Conservation (phyloP, 352 stramenopile genomes). For the Phytophthora crassamura region DNA sequence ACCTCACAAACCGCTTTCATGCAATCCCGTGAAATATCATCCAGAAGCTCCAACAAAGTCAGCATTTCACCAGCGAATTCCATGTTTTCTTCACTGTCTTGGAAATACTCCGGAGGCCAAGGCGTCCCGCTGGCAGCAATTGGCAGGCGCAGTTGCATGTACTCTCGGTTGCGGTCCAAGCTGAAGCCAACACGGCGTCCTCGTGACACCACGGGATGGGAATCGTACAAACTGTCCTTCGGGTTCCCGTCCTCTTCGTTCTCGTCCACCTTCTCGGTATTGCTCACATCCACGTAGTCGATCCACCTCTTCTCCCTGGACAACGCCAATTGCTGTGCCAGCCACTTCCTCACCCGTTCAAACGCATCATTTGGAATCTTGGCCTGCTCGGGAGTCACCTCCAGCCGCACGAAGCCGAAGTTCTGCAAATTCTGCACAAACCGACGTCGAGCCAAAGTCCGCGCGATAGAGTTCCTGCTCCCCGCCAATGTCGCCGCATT, state of each 20-base stretch:
- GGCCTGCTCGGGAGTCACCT: constrained; percentile 70
- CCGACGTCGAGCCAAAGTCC: constrained; percentile 57
- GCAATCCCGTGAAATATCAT: constrained; percentile 73
- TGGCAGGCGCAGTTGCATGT: constrained; percentile 75
- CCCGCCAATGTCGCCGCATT: constrained; percentile 45
- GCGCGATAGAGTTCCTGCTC: constrained; percentile 46
- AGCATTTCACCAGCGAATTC: constrained; percentile 71
- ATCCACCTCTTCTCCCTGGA: constrained; percentile 64
- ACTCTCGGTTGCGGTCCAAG: constrained; percentile 76
- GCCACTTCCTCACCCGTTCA: constrained; percentile 63
- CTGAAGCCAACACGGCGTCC: constrained; percentile 81
- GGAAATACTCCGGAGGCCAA: constrained; percentile 81
- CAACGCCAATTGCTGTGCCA: constrained; percentile 57
- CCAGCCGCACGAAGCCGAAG: constrained; percentile 75
- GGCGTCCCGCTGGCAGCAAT: constrained; percentile 70
- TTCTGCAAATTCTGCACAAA: constrained; percentile 79
- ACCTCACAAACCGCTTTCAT: constrained; percentile 80
- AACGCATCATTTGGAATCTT: constrained; percentile 66
- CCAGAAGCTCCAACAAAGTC: constrained; percentile 60
- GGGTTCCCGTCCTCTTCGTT: not conserved
- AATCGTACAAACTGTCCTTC: constrained; percentile 29
- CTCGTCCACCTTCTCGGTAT: not conserved
- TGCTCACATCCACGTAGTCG: constrained; percentile 67
- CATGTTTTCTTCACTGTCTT: constrained; percentile 40
- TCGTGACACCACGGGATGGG: constrained; percentile 60